Evolutionary conservation across 441 rosid species (phyloP), one percentile per base, ranked within the genome.

Genomic region (Pelargonium cotyledonis): DNA sequence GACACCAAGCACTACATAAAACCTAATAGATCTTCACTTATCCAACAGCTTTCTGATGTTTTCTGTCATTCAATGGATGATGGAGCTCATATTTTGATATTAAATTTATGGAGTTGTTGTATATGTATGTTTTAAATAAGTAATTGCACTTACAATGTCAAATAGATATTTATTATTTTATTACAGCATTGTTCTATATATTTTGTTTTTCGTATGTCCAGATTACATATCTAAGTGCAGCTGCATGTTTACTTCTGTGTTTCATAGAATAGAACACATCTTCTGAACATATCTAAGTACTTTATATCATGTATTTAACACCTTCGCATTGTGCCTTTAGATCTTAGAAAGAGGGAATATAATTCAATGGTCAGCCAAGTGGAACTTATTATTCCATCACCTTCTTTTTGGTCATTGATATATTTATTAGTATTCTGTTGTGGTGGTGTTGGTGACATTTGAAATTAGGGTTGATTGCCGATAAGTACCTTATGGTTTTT

Each of bases 281-380:
- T 12, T 49, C 5, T 49, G 55, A 49, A 49, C 16, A 15, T 8
- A 8, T 44, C 14, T 44, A 8, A 44, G 49, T 44, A 12, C 49
- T 44, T 44, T 10, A 21, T 21, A 21, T 21, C 5, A 11, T 49
- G 55, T 12, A 15, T 49, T 11, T 11, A 15, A 11, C 55, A 49
- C n/a, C 12, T 4, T 49, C 15, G n/a, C n/a, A 49, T 49, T 49
- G 55, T 49, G 55, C 55, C 55, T 49, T 10, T 15, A 49, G 55
- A 49, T 49, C 16, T 49, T 49, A 49, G 55, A 49, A 49, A 49
- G 55, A n/a, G 18, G n/a, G 55, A 49, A 49, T 49, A 49, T 49
- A 49, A 49, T 15, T 15, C 55, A 51, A 18, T 12, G n/a, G n/a
- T 58, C 63, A 58, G 63, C 63, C 62, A 58, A 58, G 63, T 58